A percentile compares a stretch with the other conserved stretches of the same genome.
Conservation (phyloP, 1,139 yeast genomes). For the Williopsis jadinii region DNA sequence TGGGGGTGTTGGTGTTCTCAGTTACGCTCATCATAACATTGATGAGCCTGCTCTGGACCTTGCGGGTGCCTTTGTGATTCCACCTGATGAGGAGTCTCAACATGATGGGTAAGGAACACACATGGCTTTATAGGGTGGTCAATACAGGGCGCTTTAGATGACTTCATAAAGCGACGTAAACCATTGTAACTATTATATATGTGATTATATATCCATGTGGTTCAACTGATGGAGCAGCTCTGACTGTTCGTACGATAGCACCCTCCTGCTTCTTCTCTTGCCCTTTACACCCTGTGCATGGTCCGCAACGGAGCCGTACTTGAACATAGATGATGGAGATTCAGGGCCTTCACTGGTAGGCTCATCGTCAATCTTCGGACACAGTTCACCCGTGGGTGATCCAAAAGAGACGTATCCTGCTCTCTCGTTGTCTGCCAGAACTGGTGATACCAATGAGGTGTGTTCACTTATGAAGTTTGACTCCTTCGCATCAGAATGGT, state of each 20-base stretch:
- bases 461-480: conserved; percentile 10
- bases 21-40: conserved; percentile 79
- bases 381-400: conserved; percentile 23
- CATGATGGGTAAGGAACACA: conserved; percentile 2
- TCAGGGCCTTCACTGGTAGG: background rate
- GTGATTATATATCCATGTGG: conserved; percentile 6
- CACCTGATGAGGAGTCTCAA: conserved; percentile 40
- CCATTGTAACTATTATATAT: no score
- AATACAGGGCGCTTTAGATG: no score
- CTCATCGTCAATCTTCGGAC: background rate
- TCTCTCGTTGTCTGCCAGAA: conserved; percentile 18
- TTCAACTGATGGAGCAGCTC: conserved; percentile 38
- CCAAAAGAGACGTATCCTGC: conserved; percentile 34
- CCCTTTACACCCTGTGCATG: conserved; percentile 1
- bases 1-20: conserved; percentile 89
- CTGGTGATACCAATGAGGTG: conserved; percentile 3
- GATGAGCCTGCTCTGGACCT: conserved; percentile 81
- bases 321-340: conserved; percentile 7
- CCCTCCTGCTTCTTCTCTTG: conserved; percentile 23
- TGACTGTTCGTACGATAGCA: conserved; percentile 41
- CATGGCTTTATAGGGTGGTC: no score
- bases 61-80: conserved; percentile 74
- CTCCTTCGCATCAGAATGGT: conserved; percentile 10
- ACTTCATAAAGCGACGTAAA: no score
- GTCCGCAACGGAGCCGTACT: conserved; percentile 13